These are phyloP conservation scores for Nigrospora oryzae DNA, from an alignment of 2,329 filamentous ascomycete species.

Conservation along the genomic window DNA sequence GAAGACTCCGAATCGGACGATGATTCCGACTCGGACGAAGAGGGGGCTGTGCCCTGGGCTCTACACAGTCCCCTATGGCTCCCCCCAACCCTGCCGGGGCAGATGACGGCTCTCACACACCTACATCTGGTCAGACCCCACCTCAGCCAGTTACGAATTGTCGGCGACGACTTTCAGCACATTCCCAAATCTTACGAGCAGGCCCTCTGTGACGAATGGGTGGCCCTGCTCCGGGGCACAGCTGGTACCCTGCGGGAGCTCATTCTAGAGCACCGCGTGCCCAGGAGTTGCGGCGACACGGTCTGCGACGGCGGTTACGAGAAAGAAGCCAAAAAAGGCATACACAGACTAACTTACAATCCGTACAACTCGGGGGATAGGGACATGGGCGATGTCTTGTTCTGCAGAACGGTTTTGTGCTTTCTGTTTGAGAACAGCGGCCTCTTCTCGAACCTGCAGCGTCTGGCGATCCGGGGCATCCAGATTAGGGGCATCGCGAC, in stretches of 20 bases:
- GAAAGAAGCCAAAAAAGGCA: not conserved
- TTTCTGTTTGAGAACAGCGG: slow-evolving; percentile 1
- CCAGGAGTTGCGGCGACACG: not conserved
- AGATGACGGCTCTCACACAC: slow-evolving; percentile 1
- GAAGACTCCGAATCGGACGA: not conserved
- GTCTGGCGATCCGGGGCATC: slow-evolving; percentile 2
- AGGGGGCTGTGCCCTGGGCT: not conserved
- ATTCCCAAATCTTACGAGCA: slow-evolving; percentile 1
- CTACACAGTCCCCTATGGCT: not conserved
- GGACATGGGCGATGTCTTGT: slow-evolving; percentile 1
- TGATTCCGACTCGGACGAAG: not conserved
- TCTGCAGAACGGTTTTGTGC: slow-evolving; percentile 2
- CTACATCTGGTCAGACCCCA: slow-evolving; percentile 3
- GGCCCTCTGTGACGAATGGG: slow-evolving; percentile 2
- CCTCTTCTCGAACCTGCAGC: not conserved
- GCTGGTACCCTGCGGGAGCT: slow-evolving; percentile 1
- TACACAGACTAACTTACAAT: no score
- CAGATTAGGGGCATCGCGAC: not conserved
- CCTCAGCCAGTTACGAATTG: not conserved
- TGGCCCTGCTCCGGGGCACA: not conserved
- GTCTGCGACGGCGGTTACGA: not conserved
- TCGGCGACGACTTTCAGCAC: not conserved
- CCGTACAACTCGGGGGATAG: no score
- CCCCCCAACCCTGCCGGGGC: not conserved
- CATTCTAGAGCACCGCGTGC: slow-evolving; percentile 3